Evolutionary conservation across 495 filamentous ascomycete genomes (phyloP).

Genomic region (Podospora fimiseda): DNA sequence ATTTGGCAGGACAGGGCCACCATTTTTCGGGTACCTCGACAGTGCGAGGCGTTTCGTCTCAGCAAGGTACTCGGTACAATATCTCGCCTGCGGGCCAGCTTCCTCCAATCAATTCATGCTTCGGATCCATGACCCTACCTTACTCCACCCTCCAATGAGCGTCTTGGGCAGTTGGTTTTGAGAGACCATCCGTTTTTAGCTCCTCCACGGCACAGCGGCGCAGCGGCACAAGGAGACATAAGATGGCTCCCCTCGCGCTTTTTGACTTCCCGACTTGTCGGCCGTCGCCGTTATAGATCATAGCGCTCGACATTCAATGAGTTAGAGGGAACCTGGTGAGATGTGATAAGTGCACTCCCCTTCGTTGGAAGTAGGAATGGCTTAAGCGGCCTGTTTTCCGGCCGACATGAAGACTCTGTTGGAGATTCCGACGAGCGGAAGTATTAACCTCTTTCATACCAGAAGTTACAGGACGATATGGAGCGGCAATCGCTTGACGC

Average conservation of each 20-base stretch:
- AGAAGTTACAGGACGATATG: conserved; percentile 18
- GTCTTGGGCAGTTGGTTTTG: conserved; percentile 4
- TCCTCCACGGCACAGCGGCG: too few relatives aligned
- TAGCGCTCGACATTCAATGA: not conserved
- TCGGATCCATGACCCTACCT: too few relatives aligned
- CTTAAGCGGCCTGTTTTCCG: conserved; percentile 27
- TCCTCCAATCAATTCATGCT: too few relatives aligned
- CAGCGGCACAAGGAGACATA: conserved; percentile 2
- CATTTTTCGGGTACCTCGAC: too few relatives aligned
- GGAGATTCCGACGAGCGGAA: not conserved
- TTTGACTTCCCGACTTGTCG: not conserved
- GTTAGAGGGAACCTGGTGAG: conserved; percentile 16
- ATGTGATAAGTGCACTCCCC: conserved; percentile 17
- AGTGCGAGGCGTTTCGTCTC: too few relatives aligned
- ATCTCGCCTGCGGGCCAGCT: too few relatives aligned
- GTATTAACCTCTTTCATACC: conserved; percentile 15
- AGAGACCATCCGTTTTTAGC: not conserved
- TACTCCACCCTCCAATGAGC: conserved; percentile 3
- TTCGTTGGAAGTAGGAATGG: conserved; percentile 21
- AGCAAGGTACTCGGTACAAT: too few relatives aligned
- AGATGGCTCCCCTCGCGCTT: conserved; percentile 3
- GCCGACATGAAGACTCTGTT: conserved; percentile 7
- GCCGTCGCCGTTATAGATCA: not conserved
- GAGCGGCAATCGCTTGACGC: conserved; percentile 15
- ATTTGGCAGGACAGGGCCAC: too few relatives aligned